A percentile compares a stretch with the other conserved stretches of the same genome.
Evolutionary conservation across 345 rosid species (phyloP).

Genomic region (Laguncularia racemosa): DNA sequence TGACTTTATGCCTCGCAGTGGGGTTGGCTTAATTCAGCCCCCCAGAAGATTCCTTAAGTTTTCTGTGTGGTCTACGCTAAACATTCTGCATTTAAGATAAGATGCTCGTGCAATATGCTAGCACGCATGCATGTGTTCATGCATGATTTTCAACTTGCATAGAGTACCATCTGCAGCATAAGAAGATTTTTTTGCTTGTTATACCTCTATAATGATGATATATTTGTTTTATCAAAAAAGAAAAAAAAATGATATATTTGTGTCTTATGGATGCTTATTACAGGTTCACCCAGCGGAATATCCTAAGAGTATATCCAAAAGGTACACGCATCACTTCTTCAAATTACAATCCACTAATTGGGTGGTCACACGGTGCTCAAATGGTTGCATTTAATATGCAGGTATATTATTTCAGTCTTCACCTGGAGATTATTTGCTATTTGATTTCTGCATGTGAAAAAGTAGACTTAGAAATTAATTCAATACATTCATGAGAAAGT

Average conservation of each 20-base stretch:
- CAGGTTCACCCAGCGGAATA: conserved; percentile 81
- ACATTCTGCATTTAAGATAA: too few relatives aligned
- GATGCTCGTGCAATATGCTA: too few relatives aligned
- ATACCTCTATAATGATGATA: background rate
- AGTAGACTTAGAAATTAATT: too few relatives aligned
- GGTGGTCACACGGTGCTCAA: conserved; percentile 97
- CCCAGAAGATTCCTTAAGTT: too few relatives aligned
- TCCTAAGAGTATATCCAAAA: conserved; percentile 85
- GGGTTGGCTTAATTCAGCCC: too few relatives aligned
- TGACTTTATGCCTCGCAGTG: too few relatives aligned
- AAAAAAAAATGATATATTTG: conserved; percentile 3
- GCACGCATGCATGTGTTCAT: too few relatives aligned
- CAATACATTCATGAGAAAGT: background rate
- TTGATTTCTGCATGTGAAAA: background rate
- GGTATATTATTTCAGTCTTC: conserved; percentile 28
- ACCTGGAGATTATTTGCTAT: conserved; percentile 4
- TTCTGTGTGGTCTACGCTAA: too few relatives aligned
- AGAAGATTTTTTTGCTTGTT: background rate
- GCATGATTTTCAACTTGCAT: too few relatives aligned
- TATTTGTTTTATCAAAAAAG: too few relatives aligned
- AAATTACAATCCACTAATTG: conserved; percentile 81
- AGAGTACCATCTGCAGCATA: background rate
- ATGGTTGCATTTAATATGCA: conserved; percentile 99
- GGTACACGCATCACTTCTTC: conserved; percentile 83
- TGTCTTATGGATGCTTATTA: conserved; percentile 8